Percentiles rank a stretch among this genome's conserved stretches.
Conservation (phyloP, 2,329 filamentous ascomycete species). For the Cladorrhinum sp. region DNA sequence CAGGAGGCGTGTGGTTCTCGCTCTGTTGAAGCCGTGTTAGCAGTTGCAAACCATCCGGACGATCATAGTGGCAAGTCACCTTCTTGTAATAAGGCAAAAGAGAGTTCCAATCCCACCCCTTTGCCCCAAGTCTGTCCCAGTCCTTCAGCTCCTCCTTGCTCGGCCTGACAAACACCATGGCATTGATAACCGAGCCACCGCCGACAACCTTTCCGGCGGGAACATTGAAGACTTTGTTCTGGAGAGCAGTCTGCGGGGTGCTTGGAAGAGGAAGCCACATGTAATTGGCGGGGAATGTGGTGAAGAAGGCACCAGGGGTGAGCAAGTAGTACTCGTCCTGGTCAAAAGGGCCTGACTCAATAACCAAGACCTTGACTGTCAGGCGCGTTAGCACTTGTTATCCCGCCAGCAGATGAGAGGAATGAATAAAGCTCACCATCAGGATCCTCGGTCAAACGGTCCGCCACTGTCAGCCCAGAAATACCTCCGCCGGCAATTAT, state of each 20-base stretch:
- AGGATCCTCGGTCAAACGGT: conserved; percentile 44
- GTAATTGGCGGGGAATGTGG: conserved; percentile 11
- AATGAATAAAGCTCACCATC: conserved; percentile 33
- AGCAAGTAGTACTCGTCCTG: conserved; percentile 22
- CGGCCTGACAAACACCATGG: conserved; percentile 49
- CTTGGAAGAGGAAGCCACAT: conserved; percentile 12
- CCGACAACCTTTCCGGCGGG: conserved; percentile 50
- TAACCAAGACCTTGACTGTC: conserved; percentile 23
- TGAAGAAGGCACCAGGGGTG: conserved; percentile 7
- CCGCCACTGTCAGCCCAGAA: conserved; percentile 49
- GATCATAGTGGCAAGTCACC: conserved; percentile 4
- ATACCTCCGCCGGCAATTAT: conserved; percentile 52
- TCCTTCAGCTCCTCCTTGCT: conserved; percentile 47
- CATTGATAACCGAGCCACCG: conserved; percentile 58
- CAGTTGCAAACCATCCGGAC: too few relatives aligned
- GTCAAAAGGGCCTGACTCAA: conserved; percentile 25
- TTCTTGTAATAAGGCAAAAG: conserved; percentile 25
- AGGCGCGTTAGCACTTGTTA: neutral
- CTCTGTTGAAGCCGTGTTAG: too few relatives aligned
- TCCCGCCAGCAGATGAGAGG: neutral
- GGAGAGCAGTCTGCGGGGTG: conserved; percentile 34
- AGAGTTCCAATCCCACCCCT: conserved; percentile 51
- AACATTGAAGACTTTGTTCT: conserved; percentile 38
- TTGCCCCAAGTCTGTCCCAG: conserved; percentile 55
- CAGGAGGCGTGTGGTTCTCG: conserved; percentile 23